Base-by-base conservation (phyloP, 352 stramenopile genomes). In the Phytopythium montanum region DNA sequence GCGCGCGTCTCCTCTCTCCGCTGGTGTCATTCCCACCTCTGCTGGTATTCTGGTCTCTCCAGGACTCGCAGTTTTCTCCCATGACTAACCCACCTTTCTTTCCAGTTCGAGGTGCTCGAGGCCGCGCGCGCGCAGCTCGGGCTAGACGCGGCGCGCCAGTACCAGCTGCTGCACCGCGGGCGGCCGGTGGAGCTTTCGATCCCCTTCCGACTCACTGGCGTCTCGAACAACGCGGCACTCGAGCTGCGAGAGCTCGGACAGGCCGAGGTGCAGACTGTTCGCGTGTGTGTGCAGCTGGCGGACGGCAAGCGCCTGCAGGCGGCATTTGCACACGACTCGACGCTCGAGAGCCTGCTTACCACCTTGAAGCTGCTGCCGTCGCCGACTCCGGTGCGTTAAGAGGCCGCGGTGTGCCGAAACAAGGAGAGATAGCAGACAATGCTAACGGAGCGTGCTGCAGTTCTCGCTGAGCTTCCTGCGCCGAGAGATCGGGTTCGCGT, bases 401-500 rank as follows among this genome's bases (percentile, higher is more conserved):
- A 28, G 23, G 6, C 9, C 29, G 8, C 41, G 28, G 19, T n/a
- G n/a, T 14, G 9, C 1, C 5, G 39, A n/a, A 55, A 18, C 25
- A 18, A 16, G 16, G n/a, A 14, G 23, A 33, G 14, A 41, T 13
- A 13, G 3, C 34, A 41, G 34, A 19, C 34, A 23, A 23, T 2
- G 23, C 45, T 51, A 9, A 51, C 45, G 19, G 16, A 21, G 55
- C 19, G 55, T 34, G 26, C 50, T 19, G 34, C 49, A 90, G 81
- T 92, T 94, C 65, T 79, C 73, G 13, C 61, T 96, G n/a, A 86
- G 70, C 42, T 96, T 89, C 49, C 65, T 96, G 66, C 87, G 88
- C 34, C 74, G 76, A 1, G 83, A 94, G 60, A 87, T 96, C 39
- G 31, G 62, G 10, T 66, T 54, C 19, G 56, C 73, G 48, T 64